Base-by-base conservation (phyloP, 1,139 yeast species). In the Pichia sp. region DNA sequence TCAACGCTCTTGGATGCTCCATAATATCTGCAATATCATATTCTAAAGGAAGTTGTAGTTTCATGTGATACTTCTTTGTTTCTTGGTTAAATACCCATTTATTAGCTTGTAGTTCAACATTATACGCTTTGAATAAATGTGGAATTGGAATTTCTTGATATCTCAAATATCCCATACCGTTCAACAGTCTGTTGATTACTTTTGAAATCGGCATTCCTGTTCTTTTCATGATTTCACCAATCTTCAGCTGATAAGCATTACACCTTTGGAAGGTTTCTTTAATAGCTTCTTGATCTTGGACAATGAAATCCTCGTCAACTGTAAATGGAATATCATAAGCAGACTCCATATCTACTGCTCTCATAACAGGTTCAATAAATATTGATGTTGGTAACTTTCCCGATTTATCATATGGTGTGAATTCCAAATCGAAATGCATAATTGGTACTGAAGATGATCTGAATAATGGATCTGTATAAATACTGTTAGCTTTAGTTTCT, bases 381-480 rank as follows among this genome's bases (percentile, higher is more conserved):
- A 30, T 11, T 11, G 7, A 6, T 5, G 33, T 12, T 11, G 33
- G 33, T 30, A 30, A 10, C 14, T 30, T 30, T n/a, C 14, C 33
- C 10, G 14, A 12, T 6, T 30, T 30, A 11, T 11, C 14, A 30
- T 11, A n/a, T 30, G 33, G 6, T 30, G 10, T 7, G 12, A 5
- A 30, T 10, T 24, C 27, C 27, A 40, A 38, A 4, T 44, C 38
- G 3, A 47, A 11, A 15, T 10, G 28, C 9, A 49, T 3, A 17
- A n/a, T 15, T 19, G 51, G 48, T 8, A n/a, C 31, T 10, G 22
- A 20, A 18, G 24, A 9, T 24, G 31, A 27, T 33, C 24, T 27
- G 14, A 19, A 34, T 11, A 15, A 24, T 22, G 2, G 19, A 33
- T 32, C 17, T 8, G 15, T 9, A 4, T 38, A 19, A 4, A 31